Conservation (phyloP, 352 stramenopile genomes). For the Phytophthora sp. region DNA sequence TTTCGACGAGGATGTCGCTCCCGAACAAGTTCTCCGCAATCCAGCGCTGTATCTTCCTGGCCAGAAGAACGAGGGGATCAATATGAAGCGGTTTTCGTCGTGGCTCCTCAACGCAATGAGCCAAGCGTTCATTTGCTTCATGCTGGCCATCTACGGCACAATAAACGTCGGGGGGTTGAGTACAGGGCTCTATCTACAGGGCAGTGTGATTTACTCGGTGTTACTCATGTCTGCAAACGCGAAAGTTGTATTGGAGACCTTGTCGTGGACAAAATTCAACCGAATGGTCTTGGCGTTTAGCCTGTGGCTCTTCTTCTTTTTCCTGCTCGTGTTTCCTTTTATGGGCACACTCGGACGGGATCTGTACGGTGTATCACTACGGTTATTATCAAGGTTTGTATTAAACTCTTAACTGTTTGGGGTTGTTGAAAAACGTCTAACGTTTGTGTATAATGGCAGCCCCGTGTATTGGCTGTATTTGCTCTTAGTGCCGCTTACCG, state of each 20-base stretch:
- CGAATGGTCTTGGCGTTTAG: slow-evolving; percentile 59
- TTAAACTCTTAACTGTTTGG: not conserved
- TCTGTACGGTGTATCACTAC: slow-evolving; percentile 57
- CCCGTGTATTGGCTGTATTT: slow-evolving; percentile 76
- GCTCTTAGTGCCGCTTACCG: slow-evolving; percentile 63
- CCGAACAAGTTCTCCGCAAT: slow-evolving; percentile 63
- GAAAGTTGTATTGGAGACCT: slow-evolving; percentile 79
- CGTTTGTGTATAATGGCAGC: slow-evolving; percentile 26
- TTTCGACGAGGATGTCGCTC: slow-evolving; percentile 80
- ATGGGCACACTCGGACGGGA: slow-evolving; percentile 58
- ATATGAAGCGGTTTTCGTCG: slow-evolving; percentile 60
- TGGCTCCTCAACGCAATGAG: slow-evolving; percentile 76
- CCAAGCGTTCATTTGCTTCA: slow-evolving; percentile 71
- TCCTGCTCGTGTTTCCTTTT: slow-evolving; percentile 65
- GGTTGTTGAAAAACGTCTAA: not conserved
- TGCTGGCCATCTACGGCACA: slow-evolving; percentile 55
- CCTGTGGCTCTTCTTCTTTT: slow-evolving; percentile 65
- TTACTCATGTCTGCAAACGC: slow-evolving; percentile 79
- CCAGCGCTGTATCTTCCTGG: slow-evolving; percentile 66
- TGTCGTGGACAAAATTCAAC: slow-evolving; percentile 84
- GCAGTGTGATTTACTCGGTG: slow-evolving; percentile 70
- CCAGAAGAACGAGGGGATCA: slow-evolving; percentile 71
- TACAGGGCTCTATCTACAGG: slow-evolving; percentile 61
- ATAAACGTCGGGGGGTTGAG: slow-evolving; percentile 44
- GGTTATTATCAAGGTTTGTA: slow-evolving; percentile 57